A percentile compares a stretch with the other conserved stretches of the same genome.
phyloP scores from a whole-genome alignment of 2,329 filamentous ascomycete species.

The Fusarium zealandicum region DNA sequence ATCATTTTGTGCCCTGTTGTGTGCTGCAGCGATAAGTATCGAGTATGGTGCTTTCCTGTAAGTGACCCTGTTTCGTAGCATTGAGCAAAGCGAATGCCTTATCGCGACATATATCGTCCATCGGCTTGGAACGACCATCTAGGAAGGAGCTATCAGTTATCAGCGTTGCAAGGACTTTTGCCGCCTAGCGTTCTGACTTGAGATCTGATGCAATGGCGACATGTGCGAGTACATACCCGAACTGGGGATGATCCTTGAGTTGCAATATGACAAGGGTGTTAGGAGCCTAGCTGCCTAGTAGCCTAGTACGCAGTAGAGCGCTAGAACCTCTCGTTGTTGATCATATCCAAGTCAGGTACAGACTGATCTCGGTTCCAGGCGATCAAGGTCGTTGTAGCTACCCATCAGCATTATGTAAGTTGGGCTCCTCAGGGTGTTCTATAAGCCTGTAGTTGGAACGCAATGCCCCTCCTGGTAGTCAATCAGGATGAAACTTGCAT shows the following conservation, averaged over 20 bases:
- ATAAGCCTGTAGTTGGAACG: no score
- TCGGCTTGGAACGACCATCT: conserved; percentile 15
- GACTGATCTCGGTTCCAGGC: not conserved
- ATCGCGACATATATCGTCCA: conserved; percentile 16
- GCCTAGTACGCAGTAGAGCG: conserved; percentile 3
- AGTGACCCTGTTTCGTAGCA: not conserved
- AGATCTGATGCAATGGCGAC: conserved; percentile 9
- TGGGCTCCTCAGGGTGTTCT: not conserved
- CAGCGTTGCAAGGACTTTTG: conserved; percentile 31
- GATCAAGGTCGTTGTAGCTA: not conserved
- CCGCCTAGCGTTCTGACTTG: not conserved
- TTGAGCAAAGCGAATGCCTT: conserved; percentile 15
- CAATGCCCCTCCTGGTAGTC: no score
- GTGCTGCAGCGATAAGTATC: not conserved
- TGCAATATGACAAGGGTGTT: conserved; percentile 12
- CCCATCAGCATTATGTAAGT: not conserved
- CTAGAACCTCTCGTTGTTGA: not conserved
- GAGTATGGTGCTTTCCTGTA: not conserved
- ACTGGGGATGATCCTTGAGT: not conserved
- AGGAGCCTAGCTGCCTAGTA: not conserved
- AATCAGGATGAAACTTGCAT: no score
- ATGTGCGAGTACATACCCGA: not conserved
- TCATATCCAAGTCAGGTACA: not conserved
- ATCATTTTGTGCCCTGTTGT: not conserved
- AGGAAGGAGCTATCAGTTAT: conserved; percentile 29